These are phyloP conservation scores for Penicillium paneum DNA, from an alignment of 2,329 filamentous ascomycete genomes.

Conservation along the genomic window DNA sequence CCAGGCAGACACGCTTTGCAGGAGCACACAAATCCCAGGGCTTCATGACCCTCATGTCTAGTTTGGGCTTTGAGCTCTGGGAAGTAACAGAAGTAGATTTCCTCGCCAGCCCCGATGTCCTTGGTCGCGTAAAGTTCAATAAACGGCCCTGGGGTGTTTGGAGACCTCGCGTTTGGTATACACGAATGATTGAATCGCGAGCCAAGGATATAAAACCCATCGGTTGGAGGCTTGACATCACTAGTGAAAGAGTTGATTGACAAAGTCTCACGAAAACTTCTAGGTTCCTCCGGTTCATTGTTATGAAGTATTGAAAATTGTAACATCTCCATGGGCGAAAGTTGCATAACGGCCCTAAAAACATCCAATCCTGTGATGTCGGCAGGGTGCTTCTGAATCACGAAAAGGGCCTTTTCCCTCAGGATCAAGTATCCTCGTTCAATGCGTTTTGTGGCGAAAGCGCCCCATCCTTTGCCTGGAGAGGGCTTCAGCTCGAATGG, in stretches of 20 bases:
- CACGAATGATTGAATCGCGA: not conserved
- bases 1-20: not conserved
- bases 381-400: too few species aligned
- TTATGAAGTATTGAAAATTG: not conserved
- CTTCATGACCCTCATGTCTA: not conserved
- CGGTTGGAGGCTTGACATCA: too few species aligned
- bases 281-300: not conserved
- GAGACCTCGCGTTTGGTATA: not conserved
- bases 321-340: not conserved
- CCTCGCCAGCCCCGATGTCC: not conserved
- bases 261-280: not conserved
- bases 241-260: not conserved
- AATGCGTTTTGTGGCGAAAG: not conserved
- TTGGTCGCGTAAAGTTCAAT: not conserved
- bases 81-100: not conserved
- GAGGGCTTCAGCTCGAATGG: not conserved
- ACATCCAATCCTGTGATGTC: not conserved
- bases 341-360: not conserved
- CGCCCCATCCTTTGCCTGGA: not conserved
- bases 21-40: not conserved
- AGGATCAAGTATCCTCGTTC: not conserved
- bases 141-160: too few species aligned
- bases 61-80: not conserved
- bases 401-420: not conserved
- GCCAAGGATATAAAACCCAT: not conserved